phyloP scores from a whole-genome alignment of 2,329 filamentous ascomycete genomes.

The Macrophomina phaseolina region DNA sequence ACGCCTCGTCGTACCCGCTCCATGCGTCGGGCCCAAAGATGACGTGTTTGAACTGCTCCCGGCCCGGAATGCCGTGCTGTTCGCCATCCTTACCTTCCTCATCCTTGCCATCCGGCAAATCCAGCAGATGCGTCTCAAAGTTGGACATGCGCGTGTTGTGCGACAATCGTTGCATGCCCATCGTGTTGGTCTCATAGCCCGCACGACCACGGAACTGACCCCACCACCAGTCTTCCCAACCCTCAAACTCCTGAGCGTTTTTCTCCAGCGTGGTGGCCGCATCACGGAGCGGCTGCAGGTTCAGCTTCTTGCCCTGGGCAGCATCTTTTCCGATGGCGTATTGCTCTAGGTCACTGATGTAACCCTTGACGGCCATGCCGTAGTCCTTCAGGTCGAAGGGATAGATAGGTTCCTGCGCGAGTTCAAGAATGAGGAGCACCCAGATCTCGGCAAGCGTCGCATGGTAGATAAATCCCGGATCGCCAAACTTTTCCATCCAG shows the following conservation, averaged over 20 bases:
- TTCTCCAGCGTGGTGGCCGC: slow-evolving; percentile 67
- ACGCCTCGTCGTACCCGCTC: slow-evolving; percentile 70
- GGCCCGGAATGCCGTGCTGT: slow-evolving; percentile 73
- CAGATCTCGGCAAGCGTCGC: slow-evolving; percentile 78
- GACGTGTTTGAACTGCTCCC: slow-evolving; percentile 93
- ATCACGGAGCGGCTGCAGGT: slow-evolving; percentile 65
- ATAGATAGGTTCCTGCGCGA: slow-evolving; percentile 79
- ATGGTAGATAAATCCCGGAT: slow-evolving; percentile 85
- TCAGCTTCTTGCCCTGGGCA: slow-evolving; percentile 44
- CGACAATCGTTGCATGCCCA: slow-evolving; percentile 70
- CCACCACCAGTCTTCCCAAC: slow-evolving; percentile 81
- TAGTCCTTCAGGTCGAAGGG: slow-evolving; percentile 83
- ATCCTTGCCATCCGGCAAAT: slow-evolving; percentile 61
- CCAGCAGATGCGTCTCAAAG: slow-evolving; percentile 84
- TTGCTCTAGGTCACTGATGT: slow-evolving; percentile 69
- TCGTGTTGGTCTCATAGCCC: slow-evolving; percentile 75
- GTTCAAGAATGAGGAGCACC: slow-evolving; percentile 81
- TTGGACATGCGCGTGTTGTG: slow-evolving; percentile 80
- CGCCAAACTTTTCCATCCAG: slow-evolving; percentile 80
- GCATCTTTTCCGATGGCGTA: slow-evolving; percentile 64
- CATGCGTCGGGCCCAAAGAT: slow-evolving; percentile 84
- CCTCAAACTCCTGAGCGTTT: slow-evolving; percentile 69
- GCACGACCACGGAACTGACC: slow-evolving; percentile 38
- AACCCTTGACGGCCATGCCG: slow-evolving; percentile 66
- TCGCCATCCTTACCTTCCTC: slow-evolving; percentile 36